Evolutionary conservation across 768 basidiomycete genomes (phyloP).

Genomic region (Gautieria morchelliformis): DNA sequence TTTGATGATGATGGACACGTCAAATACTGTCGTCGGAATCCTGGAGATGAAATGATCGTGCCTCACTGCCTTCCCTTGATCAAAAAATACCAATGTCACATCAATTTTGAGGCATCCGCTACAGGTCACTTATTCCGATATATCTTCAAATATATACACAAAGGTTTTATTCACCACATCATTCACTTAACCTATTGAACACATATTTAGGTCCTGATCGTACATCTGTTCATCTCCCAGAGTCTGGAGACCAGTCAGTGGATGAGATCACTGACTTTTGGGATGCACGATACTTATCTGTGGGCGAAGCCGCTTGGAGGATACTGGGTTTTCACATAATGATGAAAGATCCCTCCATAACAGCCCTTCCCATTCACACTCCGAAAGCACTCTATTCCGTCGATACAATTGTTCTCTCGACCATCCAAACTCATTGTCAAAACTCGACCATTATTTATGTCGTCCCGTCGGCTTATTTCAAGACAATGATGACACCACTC

Average conservation of each 20-base stretch:
- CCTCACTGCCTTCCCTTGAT: too few species aligned
- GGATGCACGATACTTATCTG: too few species aligned
- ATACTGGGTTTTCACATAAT: slow-evolving; percentile 27
- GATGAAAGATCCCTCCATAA: slow-evolving; percentile 26
- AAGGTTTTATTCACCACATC: slow-evolving; percentile 33
- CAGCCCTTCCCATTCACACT: slow-evolving; percentile 25
- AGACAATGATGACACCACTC: background rate
- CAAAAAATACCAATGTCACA: too few species aligned
- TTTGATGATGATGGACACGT: too few species aligned
- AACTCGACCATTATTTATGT: too few species aligned
- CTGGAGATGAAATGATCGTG: too few species aligned
- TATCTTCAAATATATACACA: slow-evolving; percentile 30
- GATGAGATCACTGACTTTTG: too few species aligned
- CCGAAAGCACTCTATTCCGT: slow-evolving; percentile 8
- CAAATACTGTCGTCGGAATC: too few species aligned
- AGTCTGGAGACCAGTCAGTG: slow-evolving; percentile 27
- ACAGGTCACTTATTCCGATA: slow-evolving; percentile 28
- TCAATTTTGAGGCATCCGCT: slow-evolving; percentile 23
- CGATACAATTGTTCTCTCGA: slow-evolving; percentile 16
- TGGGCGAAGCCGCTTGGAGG: too few species aligned
- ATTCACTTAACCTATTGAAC: too few species aligned
- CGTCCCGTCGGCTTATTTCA: too few species aligned
- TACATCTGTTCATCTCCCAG: slow-evolving; percentile 6
- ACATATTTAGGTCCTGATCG: slow-evolving; percentile 13
- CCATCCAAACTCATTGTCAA: too few species aligned